phyloP scores from a whole-genome alignment of 1,284 basidiomycete genomes.

The Cryptococcus floricola region DNA sequence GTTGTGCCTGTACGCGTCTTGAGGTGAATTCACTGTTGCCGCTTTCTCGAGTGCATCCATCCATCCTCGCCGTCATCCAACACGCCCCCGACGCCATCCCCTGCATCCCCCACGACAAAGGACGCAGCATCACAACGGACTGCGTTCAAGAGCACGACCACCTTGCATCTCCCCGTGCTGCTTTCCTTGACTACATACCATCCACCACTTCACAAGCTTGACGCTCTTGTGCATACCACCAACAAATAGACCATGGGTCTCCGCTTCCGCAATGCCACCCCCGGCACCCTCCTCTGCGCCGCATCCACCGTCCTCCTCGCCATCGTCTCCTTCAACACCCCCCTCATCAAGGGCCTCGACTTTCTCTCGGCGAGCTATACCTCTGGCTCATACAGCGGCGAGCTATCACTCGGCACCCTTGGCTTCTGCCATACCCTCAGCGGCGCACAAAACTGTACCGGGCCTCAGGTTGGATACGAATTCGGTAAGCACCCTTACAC shows the following conservation, averaged over 20 bases:
- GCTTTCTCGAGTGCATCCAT: no score
- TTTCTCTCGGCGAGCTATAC: slow-evolving; percentile 72
- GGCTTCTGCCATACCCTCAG: slow-evolving; percentile 66
- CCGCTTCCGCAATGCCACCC: slow-evolving; percentile 74
- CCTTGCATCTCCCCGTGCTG: no score
- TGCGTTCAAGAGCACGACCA: no score
- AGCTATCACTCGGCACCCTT: slow-evolving; percentile 73
- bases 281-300: slow-evolving; percentile 75
- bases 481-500: slow-evolving; percentile 59
- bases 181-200: no score
- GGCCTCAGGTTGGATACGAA: slow-evolving; percentile 72
- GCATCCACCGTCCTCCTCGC: slow-evolving; percentile 69
- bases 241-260: slow-evolving; percentile 45
- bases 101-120: no score
- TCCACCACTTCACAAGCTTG: no score
- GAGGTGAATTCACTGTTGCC: no score
- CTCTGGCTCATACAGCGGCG: slow-evolving; percentile 55
- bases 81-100: no score
- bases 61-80: no score
- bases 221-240: no score
- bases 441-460: slow-evolving; percentile 63
- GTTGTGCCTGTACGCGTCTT: no score
- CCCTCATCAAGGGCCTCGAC: slow-evolving; percentile 74
- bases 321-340: slow-evolving; percentile 79
- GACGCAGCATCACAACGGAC: no score